A percentile compares a stretch with the other conserved stretches of the same genome.
Conservation (phyloP, 1,139 yeast species). For the Blastobotrys buckinghamii region DNA sequence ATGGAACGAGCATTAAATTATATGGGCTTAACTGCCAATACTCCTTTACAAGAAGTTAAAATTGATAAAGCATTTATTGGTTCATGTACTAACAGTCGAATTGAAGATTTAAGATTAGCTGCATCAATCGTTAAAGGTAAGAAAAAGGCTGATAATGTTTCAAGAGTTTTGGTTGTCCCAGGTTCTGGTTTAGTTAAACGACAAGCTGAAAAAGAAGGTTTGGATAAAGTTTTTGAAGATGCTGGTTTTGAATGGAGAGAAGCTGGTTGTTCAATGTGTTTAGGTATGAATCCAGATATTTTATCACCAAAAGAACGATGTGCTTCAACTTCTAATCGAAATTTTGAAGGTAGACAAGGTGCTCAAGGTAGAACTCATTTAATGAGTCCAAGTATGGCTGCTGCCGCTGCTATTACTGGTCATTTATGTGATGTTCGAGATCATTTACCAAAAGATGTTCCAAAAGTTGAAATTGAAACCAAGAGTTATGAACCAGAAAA, state of each 20-base stretch:
- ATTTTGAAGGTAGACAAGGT: constrained; percentile 99
- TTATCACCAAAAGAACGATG: constrained; percentile 93
- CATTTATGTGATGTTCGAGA: constrained; percentile 87
- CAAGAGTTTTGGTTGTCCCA: constrained; percentile 87
- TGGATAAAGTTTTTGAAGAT: constrained; percentile 79
- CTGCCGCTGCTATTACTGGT: constrained; percentile 94
- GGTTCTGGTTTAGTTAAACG: constrained; percentile 92
- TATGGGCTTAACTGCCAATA: constrained; percentile 85
- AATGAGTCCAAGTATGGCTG: constrained; percentile 99
- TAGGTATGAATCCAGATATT: constrained; percentile 98
- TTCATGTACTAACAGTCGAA: constrained; percentile 95
- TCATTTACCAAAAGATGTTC: constrained; percentile 57
- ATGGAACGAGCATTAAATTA: constrained; percentile 87
- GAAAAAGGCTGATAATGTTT: constrained; percentile 75
- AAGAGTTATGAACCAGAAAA: constrained; percentile 68
- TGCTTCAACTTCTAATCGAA: constrained; percentile 97
- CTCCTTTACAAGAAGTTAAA: constrained; percentile 63
- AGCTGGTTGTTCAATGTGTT: constrained; percentile 99
- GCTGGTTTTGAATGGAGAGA: constrained; percentile 99
- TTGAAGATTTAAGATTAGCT: constrained; percentile 94
- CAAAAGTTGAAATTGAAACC: constrained; percentile 54
- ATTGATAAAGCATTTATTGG: constrained; percentile 96
- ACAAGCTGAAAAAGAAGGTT: constrained; percentile 93
- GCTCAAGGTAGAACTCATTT: constrained; percentile 93
- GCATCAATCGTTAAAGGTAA: constrained; percentile 90